These are phyloP conservation scores for Ceratocystis colombiana DNA, from an alignment of 2,329 filamentous ascomycete species.

Conservation along the genomic window DNA sequence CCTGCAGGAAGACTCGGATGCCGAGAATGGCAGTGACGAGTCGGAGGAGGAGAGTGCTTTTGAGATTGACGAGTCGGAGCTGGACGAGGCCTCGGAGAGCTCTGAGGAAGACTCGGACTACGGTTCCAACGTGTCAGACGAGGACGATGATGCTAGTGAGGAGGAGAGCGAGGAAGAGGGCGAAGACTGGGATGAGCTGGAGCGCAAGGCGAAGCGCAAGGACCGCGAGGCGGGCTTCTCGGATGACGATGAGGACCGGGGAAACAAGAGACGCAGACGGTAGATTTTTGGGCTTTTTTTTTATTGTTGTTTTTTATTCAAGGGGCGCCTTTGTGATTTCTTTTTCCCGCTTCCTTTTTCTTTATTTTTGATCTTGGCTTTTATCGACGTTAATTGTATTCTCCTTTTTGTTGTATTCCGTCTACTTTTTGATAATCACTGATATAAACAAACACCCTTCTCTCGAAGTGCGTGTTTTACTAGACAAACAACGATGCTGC, in stretches of 20 bases:
- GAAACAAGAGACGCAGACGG: conserved; percentile 45
- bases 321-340: conserved; percentile 17
- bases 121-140: conserved; percentile 75
- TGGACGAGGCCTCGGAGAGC: conserved; percentile 68
- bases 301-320: conserved; percentile 11
- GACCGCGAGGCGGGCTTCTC: conserved; percentile 59
- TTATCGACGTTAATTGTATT: too few species aligned
- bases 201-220: conserved; percentile 80
- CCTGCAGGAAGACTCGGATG: conserved; percentile 76
- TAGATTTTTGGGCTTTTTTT: conserved; percentile 24
- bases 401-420: too few species aligned
- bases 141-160: conserved; percentile 58
- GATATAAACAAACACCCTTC: not conserved
- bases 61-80: conserved; percentile 76
- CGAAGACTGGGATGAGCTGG: conserved; percentile 90
- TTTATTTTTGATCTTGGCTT: conserved; percentile 13
- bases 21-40: conserved; percentile 64
- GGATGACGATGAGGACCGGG: conserved; percentile 51
- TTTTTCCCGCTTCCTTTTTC: conserved; percentile 15
- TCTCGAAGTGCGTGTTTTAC: not conserved
- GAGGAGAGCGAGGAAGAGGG: conserved; percentile 60
- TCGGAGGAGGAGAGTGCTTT: conserved; percentile 79
- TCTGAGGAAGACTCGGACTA: conserved; percentile 83
- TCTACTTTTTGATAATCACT: not conserved
- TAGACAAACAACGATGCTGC: not conserved